Percentiles rank a stretch among this genome's conserved stretches.
Evolutionary conservation across 805 yeast species (phyloP).

Genomic region (Saturnispora besseyi): DNA sequence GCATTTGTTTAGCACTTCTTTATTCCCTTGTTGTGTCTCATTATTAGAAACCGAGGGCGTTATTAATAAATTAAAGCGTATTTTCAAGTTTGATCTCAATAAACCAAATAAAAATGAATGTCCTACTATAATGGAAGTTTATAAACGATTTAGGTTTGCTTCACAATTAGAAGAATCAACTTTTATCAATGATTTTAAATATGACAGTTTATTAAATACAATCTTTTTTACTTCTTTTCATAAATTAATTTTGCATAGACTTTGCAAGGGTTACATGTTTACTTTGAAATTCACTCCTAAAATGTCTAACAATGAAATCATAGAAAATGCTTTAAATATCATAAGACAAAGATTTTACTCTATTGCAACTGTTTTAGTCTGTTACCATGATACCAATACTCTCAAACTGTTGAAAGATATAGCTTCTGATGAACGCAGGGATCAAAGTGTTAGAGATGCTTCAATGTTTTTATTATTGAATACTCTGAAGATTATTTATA

Average conservation of each 20-base stretch:
- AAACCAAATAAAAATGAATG: neutral
- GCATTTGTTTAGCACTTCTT: constrained; percentile 15
- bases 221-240: constrained; percentile 10
- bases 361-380: neutral
- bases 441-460: constrained; percentile 5
- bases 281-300: neutral
- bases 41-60: constrained; percentile 4
- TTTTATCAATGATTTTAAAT: constrained; percentile 14
- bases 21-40: constrained; percentile 10
- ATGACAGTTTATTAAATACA: constrained; percentile 9
- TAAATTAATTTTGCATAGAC: neutral
- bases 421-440: neutral
- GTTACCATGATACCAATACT: constrained; percentile 1
- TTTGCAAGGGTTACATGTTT: neutral
- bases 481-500: neutral
- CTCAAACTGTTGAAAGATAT: neutral
- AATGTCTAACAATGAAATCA: neutral
- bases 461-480: constrained; percentile 8
- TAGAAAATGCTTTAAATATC: neutral
- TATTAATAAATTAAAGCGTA: constrained; percentile 4
- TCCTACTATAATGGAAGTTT: constrained; percentile 10
- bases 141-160: constrained; percentile 15
- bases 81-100: constrained; percentile 5
- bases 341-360: neutral
- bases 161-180: constrained; percentile 18